phyloP scores from a whole-genome alignment of 306 rosid species.

The Pyrus pyrifolia region DNA sequence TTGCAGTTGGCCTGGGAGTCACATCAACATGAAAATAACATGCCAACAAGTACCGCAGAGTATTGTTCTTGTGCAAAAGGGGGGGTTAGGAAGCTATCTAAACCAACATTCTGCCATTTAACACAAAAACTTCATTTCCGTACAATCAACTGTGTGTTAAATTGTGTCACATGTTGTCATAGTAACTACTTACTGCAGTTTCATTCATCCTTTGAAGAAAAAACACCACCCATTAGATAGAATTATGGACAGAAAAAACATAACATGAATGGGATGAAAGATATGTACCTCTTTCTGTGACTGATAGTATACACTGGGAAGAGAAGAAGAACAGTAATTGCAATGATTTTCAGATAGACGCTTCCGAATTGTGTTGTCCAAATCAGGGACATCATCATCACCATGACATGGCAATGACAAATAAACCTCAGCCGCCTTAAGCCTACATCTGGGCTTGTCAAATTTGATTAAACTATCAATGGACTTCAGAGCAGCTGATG shows the following conservation, averaged over 20 bases:
- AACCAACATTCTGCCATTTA: background rate
- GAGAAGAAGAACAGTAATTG: constrained; percentile 69
- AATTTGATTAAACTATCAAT: constrained; percentile 87
- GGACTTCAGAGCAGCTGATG: constrained; percentile 74
- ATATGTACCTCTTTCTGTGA: constrained; percentile 87
- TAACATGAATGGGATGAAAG: background rate
- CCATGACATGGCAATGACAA: constrained; percentile 32
- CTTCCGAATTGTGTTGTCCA: constrained; percentile 84
- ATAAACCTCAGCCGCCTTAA: constrained; percentile 68
- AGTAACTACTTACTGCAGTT: constrained; percentile 16
- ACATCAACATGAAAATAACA: background rate
- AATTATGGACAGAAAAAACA: constrained; percentile 6
- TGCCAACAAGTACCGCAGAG: background rate
- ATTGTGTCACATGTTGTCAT: background rate
- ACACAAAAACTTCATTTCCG: background rate
- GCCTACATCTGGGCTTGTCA: constrained; percentile 83
- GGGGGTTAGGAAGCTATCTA: background rate
- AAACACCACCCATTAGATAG: constrained; percentile 2
- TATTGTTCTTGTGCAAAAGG: background rate
- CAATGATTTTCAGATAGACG: constrained; percentile 86
- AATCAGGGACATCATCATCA: constrained; percentile 43
- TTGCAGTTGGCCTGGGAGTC: background rate
- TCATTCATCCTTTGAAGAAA: constrained; percentile 15
- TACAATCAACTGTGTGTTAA: background rate
- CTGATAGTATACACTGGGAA: constrained; percentile 71